These are phyloP conservation scores for Ophiosphaerella korrae DNA, from an alignment of 2,329 filamentous ascomycete genomes.

Conservation along the genomic window DNA sequence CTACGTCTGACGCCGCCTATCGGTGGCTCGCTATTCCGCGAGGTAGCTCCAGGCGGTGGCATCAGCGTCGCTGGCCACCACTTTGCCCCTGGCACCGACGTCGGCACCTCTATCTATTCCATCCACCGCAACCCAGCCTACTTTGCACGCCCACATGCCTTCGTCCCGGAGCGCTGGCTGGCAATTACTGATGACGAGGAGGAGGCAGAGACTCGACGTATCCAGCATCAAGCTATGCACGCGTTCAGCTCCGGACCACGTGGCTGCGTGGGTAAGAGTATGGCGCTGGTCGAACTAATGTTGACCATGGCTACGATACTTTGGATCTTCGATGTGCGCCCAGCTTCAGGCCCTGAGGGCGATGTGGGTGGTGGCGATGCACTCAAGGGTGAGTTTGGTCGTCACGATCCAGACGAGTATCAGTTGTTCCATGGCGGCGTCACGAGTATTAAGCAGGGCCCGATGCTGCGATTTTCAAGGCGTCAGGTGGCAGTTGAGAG, in stretches of 20 bases:
- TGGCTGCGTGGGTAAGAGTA: slow-evolving; percentile 70
- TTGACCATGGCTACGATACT: slow-evolving; percentile 63
- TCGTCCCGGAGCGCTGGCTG: slow-evolving; percentile 31
- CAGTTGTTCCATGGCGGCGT: slow-evolving; percentile 69
- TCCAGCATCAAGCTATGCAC: slow-evolving; percentile 57
- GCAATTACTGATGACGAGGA: slow-evolving; percentile 8
- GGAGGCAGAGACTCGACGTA: neutral
- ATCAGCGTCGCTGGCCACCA: slow-evolving; percentile 16
- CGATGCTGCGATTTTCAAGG: slow-evolving; percentile 59
- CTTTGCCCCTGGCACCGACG: slow-evolving; percentile 25
- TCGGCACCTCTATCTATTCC: slow-evolving; percentile 27
- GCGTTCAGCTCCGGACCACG: slow-evolving; percentile 71
- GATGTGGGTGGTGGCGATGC: slow-evolving; percentile 10
- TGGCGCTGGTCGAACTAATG: slow-evolving; percentile 69
- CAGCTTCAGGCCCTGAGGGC: slow-evolving; percentile 1
- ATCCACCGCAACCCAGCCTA: slow-evolving; percentile 30
- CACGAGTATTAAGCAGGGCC: slow-evolving; percentile 70
- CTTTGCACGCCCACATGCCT: slow-evolving; percentile 24
- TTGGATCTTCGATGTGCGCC: slow-evolving; percentile 55
- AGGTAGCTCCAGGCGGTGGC: slow-evolving; percentile 21
- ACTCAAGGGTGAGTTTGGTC: slow-evolving; percentile 9
- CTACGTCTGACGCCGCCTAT: slow-evolving; percentile 39
- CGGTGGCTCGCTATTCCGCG: slow-evolving; percentile 22
- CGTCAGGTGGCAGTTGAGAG: too few species aligned
- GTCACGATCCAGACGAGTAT: slow-evolving; percentile 56